A percentile compares a stretch with the other conserved stretches of the same genome.
Conservation (phyloP, 805 yeast genomes). For the Ogataea pignaliae region DNA sequence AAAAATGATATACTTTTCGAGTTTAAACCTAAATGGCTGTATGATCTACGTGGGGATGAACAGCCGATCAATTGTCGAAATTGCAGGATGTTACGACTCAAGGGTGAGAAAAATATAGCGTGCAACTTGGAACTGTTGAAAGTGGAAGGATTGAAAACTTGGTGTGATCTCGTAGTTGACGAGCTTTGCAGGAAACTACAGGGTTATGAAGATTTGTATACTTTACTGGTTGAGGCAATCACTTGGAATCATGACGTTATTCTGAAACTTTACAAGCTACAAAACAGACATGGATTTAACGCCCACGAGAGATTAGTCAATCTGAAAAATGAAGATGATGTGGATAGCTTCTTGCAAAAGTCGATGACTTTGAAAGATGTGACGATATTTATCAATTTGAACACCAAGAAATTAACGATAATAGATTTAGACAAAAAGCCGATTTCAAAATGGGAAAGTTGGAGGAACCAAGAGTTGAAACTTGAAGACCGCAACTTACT, state of each 20-base stretch:
- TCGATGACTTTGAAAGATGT: slow-evolving; percentile 53
- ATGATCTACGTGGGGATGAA: slow-evolving; percentile 25
- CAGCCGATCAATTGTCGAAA: slow-evolving; percentile 38
- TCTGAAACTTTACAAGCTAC: slow-evolving; percentile 26
- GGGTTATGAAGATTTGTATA: not conserved
- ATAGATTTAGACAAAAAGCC: slow-evolving; percentile 50
- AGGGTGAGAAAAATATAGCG: slow-evolving; percentile 29
- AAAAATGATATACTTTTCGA: slow-evolving; percentile 28
- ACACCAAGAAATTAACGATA: slow-evolving; percentile 23
- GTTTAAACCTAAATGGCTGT: slow-evolving; percentile 51
- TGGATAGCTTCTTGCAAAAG: slow-evolving; percentile 35
- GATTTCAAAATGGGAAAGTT: slow-evolving; percentile 37
- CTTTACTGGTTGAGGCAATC: not conserved
- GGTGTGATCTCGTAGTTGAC: slow-evolving; percentile 27
- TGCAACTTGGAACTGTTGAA: slow-evolving; percentile 40
- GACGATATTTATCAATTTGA: slow-evolving; percentile 42
- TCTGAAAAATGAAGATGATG: slow-evolving; percentile 34
- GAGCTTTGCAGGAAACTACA: slow-evolving; percentile 4
- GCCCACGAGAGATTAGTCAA: slow-evolving; percentile 27
- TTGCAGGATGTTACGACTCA: slow-evolving; percentile 35
- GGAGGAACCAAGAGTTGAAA: slow-evolving; percentile 32
- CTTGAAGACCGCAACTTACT: slow-evolving; percentile 3
- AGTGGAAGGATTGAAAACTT: slow-evolving; percentile 28
- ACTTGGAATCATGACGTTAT: slow-evolving; percentile 9
- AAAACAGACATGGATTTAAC: slow-evolving; percentile 28